Evolutionary conservation across 1,284 basidiomycete genomes (phyloP).

Genomic region (Trichosporon asahii): DNA sequence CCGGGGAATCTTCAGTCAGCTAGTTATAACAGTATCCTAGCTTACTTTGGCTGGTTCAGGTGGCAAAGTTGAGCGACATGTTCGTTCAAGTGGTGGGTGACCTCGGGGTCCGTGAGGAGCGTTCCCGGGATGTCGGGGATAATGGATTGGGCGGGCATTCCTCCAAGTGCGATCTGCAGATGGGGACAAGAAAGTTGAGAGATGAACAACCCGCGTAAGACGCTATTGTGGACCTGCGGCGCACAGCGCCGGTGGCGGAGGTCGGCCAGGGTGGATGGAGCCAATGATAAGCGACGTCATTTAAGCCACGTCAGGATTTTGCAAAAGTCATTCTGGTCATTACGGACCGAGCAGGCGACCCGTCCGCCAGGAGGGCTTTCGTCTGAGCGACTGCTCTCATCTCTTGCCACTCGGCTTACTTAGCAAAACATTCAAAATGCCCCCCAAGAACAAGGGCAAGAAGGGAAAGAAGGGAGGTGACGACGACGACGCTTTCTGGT

Average conservation of each 20-base stretch:
- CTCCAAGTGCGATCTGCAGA: neutral
- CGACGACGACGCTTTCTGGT: conserved; percentile 80
- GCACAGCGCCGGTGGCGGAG: neutral
- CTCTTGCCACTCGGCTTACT: conserved; percentile 18
- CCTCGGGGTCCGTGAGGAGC: conserved; percentile 53
- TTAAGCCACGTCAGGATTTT: conserved; percentile 4
- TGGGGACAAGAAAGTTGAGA: neutral
- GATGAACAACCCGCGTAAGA: neutral
- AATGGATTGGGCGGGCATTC: conserved; percentile 30
- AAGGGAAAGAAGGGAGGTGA: conserved; percentile 68
- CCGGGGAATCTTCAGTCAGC: conserved; percentile 71
- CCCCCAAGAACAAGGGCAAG: conserved; percentile 84
- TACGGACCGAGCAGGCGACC: conserved; percentile 2
- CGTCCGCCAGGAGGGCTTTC: neutral
- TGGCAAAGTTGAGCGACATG: conserved; percentile 65
- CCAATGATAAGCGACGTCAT: neutral
- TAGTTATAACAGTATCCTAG: neutral
- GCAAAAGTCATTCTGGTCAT: conserved; percentile 8
- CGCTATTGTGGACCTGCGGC: neutral
- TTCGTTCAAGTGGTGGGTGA: conserved; percentile 61
- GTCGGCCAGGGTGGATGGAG: neutral
- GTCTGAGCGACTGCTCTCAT: conserved; percentile 4
- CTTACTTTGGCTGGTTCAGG: conserved; percentile 60
- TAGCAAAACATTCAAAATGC: conserved; percentile 56
- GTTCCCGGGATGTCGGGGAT: conserved; percentile 50